Evolutionary conservation across 2,329 filamentous ascomycete genomes (phyloP), one percentile per base, ranked within the genome.

Genomic region (Colletotrichum lentis): DNA sequence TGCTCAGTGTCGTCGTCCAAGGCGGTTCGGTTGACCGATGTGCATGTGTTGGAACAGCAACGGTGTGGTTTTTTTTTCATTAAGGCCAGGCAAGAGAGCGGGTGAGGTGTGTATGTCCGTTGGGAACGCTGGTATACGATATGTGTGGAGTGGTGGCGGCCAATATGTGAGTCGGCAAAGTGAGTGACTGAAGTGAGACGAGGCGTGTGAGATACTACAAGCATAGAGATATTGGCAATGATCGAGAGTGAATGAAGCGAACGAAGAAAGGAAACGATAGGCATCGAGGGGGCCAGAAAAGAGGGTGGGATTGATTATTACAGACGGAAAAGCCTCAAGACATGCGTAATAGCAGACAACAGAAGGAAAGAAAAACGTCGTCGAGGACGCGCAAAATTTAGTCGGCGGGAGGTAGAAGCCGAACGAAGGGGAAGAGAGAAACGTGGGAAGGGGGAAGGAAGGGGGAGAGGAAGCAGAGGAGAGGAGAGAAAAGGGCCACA

Each of bases 401-500:
- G 47, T 22, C 24, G 37, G 22, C 31, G 27, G 46, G 43, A 66
- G 27, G 49, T 60, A 44, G 24, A 35, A 53, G 46, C 47, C 46
- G 35, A 37, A 53, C 31, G 31, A 35, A 57, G 55, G 57, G 53
- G 24, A 66, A 70, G 55, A 52, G 18, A 67, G 55, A 47, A 60
- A 63, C 52, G 66, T 2, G 31, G 8, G 39, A 52, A 70, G 20
- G 62, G 57, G 59, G 61, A 49, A 62, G 54, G 63, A 53, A 57
- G 49, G 66, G 53, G 50, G 61, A 69, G 60, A 61, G 46, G 46
- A 67, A 68, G 69, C 63, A 67, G 57, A 31, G 8, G 47, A 46
- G 57, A 52, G 46, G 47, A 46, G 57, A 52, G 46, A 41, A 43
- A 41, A 52, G 18, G 57, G 46, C 46, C 46, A 52, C 50, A 53